Evolutionary conservation across 2,329 filamentous ascomycete species (phyloP), one percentile per base, ranked within the genome.

Genomic region (Cladophialophora yegresii): DNA sequence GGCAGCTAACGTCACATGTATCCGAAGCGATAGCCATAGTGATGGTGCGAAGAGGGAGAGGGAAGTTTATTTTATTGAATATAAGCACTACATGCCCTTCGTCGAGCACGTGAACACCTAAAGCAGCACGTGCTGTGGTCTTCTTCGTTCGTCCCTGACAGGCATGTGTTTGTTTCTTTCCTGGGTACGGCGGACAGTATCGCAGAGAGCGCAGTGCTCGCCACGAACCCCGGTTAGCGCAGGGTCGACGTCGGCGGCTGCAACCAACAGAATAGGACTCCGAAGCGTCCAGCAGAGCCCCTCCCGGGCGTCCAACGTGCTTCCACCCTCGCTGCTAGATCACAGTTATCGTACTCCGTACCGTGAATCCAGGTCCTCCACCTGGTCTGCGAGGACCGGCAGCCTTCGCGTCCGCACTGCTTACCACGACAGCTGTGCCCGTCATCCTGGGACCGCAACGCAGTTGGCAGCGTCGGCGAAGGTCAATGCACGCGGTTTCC

Each of bases 201-300:
- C 26, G 26, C 26, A 28, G 26, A 28, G 26, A 28, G 26, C 26
- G 26, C 26, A 28, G 36, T n/a, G 13, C 36, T n/a, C 36, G 36
- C 36, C 36, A 43, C 36, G 47, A 16, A 13, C 20, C 16, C 47
- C 47, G 47, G 13, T 13, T 50, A 28, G 47, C 47, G 20, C 23
- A 30, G 55, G 55, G 47, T 58, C 55, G 55, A 58, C 55, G 55
- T 58, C 8, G 55, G 55, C 55, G 55, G 55, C 55, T 58, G 55
- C 16, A 13, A 40, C 32, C 36, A 23, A 26, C 33, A 57, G 28
- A 20, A 23, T 23, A 57, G 54, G 36, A 32, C 40, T 32, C 55
- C 55, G 55, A 58, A 58, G 40, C 13, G 40, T 40, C 8, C 47
- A 50, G 47, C 47, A 50, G 13, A 13, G 40, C 36, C 16, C 30